phyloP scores from a whole-genome alignment of 139 green algal species.

The Chlamydomonas asymmetrica region DNA sequence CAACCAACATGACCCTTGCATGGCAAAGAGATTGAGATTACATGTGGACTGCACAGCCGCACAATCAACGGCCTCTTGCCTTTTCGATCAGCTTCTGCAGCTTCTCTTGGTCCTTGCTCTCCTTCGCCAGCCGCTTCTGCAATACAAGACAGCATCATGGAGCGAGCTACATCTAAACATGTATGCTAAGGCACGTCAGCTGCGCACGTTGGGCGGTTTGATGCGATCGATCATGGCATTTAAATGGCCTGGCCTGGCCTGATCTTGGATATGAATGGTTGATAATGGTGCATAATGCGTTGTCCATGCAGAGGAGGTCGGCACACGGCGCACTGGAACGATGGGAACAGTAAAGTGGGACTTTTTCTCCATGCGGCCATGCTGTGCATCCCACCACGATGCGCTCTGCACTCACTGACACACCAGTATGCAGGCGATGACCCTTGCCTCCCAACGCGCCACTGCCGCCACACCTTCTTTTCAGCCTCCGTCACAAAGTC shows the following conservation, averaged over 20 bases:
- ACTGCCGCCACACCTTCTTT: slow-evolving; percentile 55
- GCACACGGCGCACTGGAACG: not conserved
- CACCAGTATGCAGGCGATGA: not conserved
- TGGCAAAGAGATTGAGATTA: too few species aligned
- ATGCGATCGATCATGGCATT: too few species aligned
- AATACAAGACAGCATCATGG: too few species aligned
- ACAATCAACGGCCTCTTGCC: slow-evolving; percentile 27
- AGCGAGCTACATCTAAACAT: too few species aligned
- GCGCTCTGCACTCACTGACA: not conserved
- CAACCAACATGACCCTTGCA: too few species aligned
- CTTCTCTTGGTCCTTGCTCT: slow-evolving; percentile 77
- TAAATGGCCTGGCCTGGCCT: too few species aligned
- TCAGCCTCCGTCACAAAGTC: slow-evolving; percentile 88
- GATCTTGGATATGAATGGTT: too few species aligned
- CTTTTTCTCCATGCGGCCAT: not conserved
- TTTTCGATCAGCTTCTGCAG: slow-evolving; percentile 75
- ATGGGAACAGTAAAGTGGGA: not conserved
- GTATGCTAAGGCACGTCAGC: too few species aligned
- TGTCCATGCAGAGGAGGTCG: too few species aligned
- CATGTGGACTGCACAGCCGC: not conserved
- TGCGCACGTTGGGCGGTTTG: too few species aligned
- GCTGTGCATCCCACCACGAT: not conserved
- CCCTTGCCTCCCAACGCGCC: not conserved
- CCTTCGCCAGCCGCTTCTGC: slow-evolving; percentile 83
- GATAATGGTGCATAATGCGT: too few species aligned